Conservation (phyloP, 1,284 basidiomycete genomes). For the Puccinia triticina region DNA sequence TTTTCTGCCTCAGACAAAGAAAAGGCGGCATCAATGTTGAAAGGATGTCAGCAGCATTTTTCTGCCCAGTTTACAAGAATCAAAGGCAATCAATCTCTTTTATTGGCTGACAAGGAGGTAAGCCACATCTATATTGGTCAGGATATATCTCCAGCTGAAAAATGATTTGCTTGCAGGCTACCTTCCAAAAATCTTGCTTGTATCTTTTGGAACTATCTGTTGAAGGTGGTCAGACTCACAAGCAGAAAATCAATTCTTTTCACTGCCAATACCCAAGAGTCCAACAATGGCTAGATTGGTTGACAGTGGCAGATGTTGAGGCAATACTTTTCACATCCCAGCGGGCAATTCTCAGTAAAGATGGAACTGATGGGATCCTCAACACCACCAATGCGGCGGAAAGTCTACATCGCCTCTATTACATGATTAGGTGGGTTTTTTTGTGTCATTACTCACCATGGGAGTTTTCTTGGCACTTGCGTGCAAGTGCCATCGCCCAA, state of each 20-base stretch:
- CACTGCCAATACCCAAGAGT: background rate
- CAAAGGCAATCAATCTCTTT: background rate
- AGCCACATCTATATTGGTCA: background rate
- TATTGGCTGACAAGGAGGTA: background rate
- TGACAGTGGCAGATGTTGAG: too few species aligned
- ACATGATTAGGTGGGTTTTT: too few species aligned
- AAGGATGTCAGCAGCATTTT: background rate
- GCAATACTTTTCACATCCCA: background rate
- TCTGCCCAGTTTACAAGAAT: too few species aligned
- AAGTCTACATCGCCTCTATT: too few species aligned
- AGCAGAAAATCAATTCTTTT: background rate
- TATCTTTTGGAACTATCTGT: too few species aligned
- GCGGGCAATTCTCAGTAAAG: background rate
- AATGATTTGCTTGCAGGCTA: too few species aligned
- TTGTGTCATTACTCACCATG: too few species aligned
- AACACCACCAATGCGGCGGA: background rate
- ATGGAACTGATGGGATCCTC: background rate
- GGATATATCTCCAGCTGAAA: too few species aligned
- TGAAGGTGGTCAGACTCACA: background rate
- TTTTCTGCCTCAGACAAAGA: background rate
- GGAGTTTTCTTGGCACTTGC: too few species aligned
- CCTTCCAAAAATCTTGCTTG: too few species aligned
- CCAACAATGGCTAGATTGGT: background rate
- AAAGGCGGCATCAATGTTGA: background rate
- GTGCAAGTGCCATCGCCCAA: too few species aligned